Conservation (phyloP, 768 basidiomycete genomes). For the Pulveroboletus sp. region DNA sequence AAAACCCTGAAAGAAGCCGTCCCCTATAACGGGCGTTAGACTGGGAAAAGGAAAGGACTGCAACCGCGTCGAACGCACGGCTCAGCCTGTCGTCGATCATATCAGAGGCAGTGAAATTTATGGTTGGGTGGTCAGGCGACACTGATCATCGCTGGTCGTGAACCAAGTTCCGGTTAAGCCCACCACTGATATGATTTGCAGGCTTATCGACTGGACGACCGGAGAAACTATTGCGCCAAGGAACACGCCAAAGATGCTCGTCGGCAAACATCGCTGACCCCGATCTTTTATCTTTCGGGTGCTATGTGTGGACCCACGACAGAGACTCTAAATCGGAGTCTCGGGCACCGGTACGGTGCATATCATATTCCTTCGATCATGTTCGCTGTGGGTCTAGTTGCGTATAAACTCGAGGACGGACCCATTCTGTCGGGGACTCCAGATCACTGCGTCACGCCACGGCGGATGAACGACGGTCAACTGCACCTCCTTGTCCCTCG, state of each 20-base stretch:
- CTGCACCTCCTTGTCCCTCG: neutral
- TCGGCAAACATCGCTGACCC: neutral
- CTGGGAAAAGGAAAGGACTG: neutral
- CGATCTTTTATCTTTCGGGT: neutral
- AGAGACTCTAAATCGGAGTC: too few relatives aligned
- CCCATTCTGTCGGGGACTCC: neutral
- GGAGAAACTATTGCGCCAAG: neutral
- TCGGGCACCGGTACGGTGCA: neutral
- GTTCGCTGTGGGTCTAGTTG: neutral
- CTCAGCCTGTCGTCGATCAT: neutral
- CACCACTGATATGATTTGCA: neutral
- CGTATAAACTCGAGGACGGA: neutral
- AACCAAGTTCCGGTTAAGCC: neutral
- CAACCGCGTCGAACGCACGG: neutral
- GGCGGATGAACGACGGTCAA: neutral
- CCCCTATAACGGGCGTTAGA: neutral
- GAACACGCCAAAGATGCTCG: slow-evolving; percentile 2
- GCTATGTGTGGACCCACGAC: neutral
- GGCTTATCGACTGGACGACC: neutral
- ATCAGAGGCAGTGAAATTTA: neutral
- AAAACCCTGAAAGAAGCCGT: neutral
- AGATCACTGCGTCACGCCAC: neutral
- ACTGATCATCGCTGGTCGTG: neutral
- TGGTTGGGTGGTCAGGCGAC: neutral
- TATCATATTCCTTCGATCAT: too few relatives aligned